These are phyloP conservation scores for Nephelium lappaceum DNA, from an alignment of 345 rosid species.

Conservation along the genomic window DNA sequence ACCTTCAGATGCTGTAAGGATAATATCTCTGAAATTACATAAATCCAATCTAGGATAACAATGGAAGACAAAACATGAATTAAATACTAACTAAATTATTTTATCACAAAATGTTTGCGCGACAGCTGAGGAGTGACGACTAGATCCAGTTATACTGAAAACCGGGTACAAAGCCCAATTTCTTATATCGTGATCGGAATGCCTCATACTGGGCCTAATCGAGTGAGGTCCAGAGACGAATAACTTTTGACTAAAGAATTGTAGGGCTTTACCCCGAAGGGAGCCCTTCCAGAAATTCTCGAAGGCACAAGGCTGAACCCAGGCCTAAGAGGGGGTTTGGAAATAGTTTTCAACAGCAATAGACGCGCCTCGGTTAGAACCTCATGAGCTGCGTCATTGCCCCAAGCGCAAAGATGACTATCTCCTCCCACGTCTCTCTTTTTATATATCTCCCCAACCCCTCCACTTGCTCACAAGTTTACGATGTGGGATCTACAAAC, in stretches of 20 bases:
- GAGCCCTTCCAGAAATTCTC: conserved; percentile 55
- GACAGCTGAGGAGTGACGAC: too few relatives aligned
- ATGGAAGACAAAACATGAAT: too few relatives aligned
- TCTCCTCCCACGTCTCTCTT: rapidly evolving
- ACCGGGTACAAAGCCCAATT: too few relatives aligned
- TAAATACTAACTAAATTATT: too few relatives aligned
- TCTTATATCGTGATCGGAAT: too few relatives aligned
- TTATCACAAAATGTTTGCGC: too few relatives aligned
- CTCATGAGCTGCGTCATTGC: conserved; percentile 52
- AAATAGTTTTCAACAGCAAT: conserved; percentile 56
- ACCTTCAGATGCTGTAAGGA: too few relatives aligned
- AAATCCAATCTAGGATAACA: too few relatives aligned
- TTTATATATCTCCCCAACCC: neutral
- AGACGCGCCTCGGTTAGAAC: conserved; percentile 47
- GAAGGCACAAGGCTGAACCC: conserved; percentile 36
- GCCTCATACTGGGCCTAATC: too few relatives aligned
- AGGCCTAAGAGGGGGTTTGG: conserved; percentile 49
- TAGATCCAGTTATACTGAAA: too few relatives aligned
- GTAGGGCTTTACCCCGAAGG: conserved; percentile 30
- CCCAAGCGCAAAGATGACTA: conserved; percentile 29
- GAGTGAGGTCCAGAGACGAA: neutral
- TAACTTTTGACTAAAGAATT: neutral
- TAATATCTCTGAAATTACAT: too few relatives aligned
- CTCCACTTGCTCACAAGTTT: neutral
- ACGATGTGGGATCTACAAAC: conserved; percentile 2